Conservation (phyloP, 2,329 filamentous ascomycete genomes). For the Arthrobotrys conoides region DNA sequence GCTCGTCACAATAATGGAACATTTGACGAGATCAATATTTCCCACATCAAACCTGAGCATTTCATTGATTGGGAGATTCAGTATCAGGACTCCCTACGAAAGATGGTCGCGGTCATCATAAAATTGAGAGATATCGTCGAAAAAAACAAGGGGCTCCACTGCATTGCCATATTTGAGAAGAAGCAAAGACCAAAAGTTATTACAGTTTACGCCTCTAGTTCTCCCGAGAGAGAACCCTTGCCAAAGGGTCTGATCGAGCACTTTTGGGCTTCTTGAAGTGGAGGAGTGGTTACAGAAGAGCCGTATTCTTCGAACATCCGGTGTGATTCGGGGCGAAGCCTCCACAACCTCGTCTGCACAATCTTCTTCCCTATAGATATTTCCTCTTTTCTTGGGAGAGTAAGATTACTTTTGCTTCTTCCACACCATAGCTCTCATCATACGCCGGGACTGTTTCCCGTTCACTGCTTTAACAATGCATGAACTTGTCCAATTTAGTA, state of each 20-base stretch:
- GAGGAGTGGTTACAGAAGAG: no score
- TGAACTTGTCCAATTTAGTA: not conserved
- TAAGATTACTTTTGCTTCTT: no score
- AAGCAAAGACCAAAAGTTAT: not conserved
- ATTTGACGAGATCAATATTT: conserved; percentile 43
- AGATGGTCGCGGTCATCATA: conserved; percentile 59
- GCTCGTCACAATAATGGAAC: conserved; percentile 61
- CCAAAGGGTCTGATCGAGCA: not conserved
- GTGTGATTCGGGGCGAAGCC: no score
- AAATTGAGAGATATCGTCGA: conserved; percentile 41
- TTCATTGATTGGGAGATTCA: conserved; percentile 60
- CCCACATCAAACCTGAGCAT: conserved; percentile 12
- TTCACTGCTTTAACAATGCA: not conserved
- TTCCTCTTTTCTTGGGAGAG: not conserved
- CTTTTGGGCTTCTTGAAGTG: not conserved
- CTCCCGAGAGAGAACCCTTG: not conserved
- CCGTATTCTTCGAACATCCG: no score
- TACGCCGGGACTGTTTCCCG: no score
- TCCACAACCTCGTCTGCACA: not conserved
- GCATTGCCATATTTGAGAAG: not conserved
- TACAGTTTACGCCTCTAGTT: not conserved
- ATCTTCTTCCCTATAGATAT: not conserved
- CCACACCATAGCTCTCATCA: no score
- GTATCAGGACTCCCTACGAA: conserved; percentile 42
- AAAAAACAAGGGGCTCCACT: not conserved